A percentile compares a stretch with the other conserved stretches of the same genome.
phyloP scores from a whole-genome alignment of 2,329 filamentous ascomycete genomes.

The Alternaria sp. region DNA sequence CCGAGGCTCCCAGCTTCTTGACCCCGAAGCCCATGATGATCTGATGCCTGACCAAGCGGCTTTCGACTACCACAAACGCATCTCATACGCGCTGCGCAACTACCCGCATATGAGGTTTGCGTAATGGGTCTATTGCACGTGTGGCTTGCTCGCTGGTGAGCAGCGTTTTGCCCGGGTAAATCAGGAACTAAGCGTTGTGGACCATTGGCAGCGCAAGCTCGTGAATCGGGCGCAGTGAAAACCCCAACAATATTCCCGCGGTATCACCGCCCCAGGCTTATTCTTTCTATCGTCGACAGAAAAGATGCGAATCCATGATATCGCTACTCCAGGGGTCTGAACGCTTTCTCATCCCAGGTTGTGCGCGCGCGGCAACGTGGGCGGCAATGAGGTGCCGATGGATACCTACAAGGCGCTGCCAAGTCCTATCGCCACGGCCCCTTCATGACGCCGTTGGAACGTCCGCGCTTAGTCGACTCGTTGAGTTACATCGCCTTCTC shows the following conservation, averaged over 20 bases:
- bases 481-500: neutral
- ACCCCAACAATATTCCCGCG: neutral
- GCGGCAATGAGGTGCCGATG: neutral
- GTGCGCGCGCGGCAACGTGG: neutral
- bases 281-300: neutral
- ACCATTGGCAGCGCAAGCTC: neutral
- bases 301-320: neutral
- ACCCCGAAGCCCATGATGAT: neutral
- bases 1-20: neutral
- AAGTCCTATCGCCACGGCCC: neutral
- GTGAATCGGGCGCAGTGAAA: neutral
- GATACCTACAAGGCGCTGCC: neutral
- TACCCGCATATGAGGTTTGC: neutral
- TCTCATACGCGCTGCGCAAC: neutral
- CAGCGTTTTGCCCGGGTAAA: neutral
- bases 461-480: neutral
- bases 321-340: neutral
- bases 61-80: neutral
- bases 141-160: neutral
- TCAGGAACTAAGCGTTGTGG: rapidly evolving
- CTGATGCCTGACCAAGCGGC: neutral
- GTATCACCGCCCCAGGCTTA: neutral
- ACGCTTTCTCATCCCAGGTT: neutral
- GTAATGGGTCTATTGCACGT: rapidly evolving
- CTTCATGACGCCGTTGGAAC: neutral